Evolutionary conservation across 805 yeast genomes (phyloP).

Genomic region (Sugiyamaella americana): DNA sequence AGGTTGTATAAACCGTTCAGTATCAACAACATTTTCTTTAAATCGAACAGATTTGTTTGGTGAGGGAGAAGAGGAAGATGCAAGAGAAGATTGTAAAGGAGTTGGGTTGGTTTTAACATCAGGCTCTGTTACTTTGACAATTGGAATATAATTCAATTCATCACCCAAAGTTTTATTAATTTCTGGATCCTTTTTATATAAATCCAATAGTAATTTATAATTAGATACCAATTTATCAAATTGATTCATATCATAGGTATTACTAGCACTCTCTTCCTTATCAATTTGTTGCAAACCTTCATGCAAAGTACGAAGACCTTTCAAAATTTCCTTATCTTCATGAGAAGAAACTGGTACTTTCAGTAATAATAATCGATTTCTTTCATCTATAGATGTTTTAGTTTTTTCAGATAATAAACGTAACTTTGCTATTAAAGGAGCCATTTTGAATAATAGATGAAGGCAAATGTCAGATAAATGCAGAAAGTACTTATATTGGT

Average conservation of each 20-base stretch:
- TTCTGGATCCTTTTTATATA: conserved; percentile 9
- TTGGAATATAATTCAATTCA: neutral
- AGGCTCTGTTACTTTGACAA: neutral
- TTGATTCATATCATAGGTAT: neutral
- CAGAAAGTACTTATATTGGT: no score
- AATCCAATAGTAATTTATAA: conserved; percentile 8
- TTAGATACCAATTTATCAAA: conserved; percentile 1
- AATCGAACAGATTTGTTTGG: conserved; percentile 25
- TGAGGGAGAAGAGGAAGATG: conserved; percentile 14
- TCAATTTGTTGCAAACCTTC: conserved; percentile 24
- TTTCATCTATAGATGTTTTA: conserved; percentile 28
- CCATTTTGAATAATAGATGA: no score
- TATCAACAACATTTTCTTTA: conserved; percentile 26
- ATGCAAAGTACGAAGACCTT: conserved; percentile 20
- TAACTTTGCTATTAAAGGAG: conserved; percentile 16
- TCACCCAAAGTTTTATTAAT: conserved; percentile 1
- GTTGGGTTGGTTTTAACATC: no score
- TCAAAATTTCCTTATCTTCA: conserved; percentile 28
- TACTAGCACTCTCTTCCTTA: neutral
- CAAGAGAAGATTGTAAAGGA: neutral
- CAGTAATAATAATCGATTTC: conserved; percentile 26
- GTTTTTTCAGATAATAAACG: conserved; percentile 28
- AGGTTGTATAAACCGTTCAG: conserved; percentile 21
- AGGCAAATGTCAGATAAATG: no score
- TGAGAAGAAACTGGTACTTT: conserved; percentile 24